Evolutionary conservation across 2,329 filamentous ascomycete species (phyloP), one percentile per base, ranked within the genome.

Genomic region (Ascochyta lentis): DNA sequence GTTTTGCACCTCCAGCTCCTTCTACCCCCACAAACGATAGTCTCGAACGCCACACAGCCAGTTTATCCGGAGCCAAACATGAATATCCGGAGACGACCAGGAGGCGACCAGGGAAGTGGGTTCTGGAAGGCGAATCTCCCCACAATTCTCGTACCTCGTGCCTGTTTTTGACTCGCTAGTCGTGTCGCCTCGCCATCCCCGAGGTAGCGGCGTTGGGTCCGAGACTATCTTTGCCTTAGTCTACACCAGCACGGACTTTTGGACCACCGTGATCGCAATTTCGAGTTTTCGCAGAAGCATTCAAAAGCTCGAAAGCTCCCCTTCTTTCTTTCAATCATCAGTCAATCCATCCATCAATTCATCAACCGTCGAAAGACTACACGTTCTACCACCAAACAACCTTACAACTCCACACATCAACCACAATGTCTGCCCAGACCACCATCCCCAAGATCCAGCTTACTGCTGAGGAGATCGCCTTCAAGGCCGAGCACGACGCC

Each of bases 401-500:
- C 42, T 34, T 42, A 47, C 38, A 16, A 39, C 15, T 8, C 29
- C 33, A 53, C 34, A 45, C 33, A 31, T 50, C 45, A 33, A 34
- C 27, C 41, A 56, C 38, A 50, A 58, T 59, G 52, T 41, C 56
- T 45, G 47, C 54, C 49, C 49, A 52, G 44, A 52, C 54, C 40
- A 35, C 44, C 45, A 51, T 55, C 48, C 34, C 42, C 41, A 45
- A 57, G 39, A 57, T 57, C 49, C 54, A 54, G 24, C 54, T 40
- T 10, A 54, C 60, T 27, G 38, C 59, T 10, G 61, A 58, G 35
- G 58, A 66, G 31, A 55, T 63, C 41, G 56, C 60, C 40, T 67
- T 64, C 35, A 65, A 69, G 63, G 58, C 50, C 26, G 65, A 69
- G 44, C 66, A 66, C 43, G 56, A 62, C 2, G 42, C 62, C 7